These are phyloP conservation scores for Thraustochytrium sp. DNA, from an alignment of 352 stramenopile species.

Conservation along the genomic window DNA sequence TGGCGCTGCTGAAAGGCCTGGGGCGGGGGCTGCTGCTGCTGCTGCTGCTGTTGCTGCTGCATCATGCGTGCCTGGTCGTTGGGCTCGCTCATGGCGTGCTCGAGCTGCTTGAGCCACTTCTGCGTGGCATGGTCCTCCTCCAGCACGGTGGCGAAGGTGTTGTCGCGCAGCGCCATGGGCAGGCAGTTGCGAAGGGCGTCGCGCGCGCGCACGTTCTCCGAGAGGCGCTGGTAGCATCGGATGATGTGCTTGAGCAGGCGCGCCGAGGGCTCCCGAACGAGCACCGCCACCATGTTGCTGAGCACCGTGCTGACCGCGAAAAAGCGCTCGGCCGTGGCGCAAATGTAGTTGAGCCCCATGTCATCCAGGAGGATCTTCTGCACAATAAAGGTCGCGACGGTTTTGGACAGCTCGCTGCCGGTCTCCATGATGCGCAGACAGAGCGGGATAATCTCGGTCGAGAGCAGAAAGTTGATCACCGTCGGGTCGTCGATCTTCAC, in stretches of 20 bases:
- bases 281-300: constrained; percentile 90
- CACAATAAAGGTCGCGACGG: constrained; percentile 98
- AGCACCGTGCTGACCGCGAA: constrained; percentile 83
- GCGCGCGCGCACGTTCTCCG: constrained; percentile 73
- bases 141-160: constrained; percentile 85
- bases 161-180: constrained; percentile 82
- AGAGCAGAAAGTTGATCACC: constrained; percentile 97
- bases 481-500: constrained; percentile 97
- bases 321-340: constrained; percentile 90
- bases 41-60: constrained; percentile 7
- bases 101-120: constrained; percentile 87
- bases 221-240: constrained; percentile 91
- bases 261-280: constrained; percentile 84
- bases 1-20: neutral
- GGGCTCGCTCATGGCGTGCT: neutral
- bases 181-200: constrained; percentile 94
- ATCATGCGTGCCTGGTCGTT: neutral
- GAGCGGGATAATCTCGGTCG: constrained; percentile 98
- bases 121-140: constrained; percentile 92
- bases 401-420: constrained; percentile 94
- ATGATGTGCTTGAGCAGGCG: constrained; percentile 98
- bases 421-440: constrained; percentile 98
- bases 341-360: constrained; percentile 96
- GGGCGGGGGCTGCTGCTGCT: neutral
- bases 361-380: constrained; percentile 99